These are phyloP conservation scores for Zasmidium citrigriseum DNA, from an alignment of 2,329 filamentous ascomycete genomes.

Conservation along the genomic window DNA sequence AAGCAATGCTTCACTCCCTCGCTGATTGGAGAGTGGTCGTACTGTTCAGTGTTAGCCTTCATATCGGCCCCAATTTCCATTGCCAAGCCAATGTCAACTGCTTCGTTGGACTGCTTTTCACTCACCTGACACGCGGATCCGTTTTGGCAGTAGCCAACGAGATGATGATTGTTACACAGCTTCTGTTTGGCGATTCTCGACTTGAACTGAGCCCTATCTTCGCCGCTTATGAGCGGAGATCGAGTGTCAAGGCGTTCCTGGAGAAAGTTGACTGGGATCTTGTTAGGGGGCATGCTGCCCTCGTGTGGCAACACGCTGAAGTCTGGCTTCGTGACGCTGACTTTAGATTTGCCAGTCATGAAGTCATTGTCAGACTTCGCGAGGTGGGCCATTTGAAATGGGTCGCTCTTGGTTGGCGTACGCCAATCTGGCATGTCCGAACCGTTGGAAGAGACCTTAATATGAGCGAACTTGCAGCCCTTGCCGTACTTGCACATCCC, in stretches of 20 bases:
- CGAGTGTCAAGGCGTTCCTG: conserved; percentile 51
- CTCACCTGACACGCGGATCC: conserved; percentile 24
- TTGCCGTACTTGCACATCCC: conserved; percentile 35
- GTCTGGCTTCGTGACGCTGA: not conserved
- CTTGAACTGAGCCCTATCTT: conserved; percentile 44
- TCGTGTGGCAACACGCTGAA: conserved; percentile 18
- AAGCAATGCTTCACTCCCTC: conserved; percentile 43
- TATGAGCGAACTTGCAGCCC: conserved; percentile 29
- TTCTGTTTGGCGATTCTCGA: conserved; percentile 42
- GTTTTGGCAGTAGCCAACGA: conserved; percentile 33
- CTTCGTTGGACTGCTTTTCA: not conserved
- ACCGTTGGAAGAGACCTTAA: conserved; percentile 18
- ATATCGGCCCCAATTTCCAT: not conserved
- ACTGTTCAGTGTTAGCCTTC: conserved; percentile 39
- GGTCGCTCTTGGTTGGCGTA: conserved; percentile 8
- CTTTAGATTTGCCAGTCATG: conserved; percentile 16
- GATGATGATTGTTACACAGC: conserved; percentile 53
- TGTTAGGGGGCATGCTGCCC: conserved; percentile 24
- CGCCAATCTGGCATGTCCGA: conserved; percentile 17
- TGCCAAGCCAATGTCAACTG: not conserved
- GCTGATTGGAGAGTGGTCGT: conserved; percentile 50
- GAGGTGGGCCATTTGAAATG: conserved; percentile 13
- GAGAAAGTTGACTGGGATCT: conserved; percentile 50
- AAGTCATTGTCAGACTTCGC: conserved; percentile 23
- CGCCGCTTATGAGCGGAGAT: conserved; percentile 37